Evolutionary conservation across 805 yeast genomes (phyloP).

Genomic region (Lipomyces anomalus): DNA sequence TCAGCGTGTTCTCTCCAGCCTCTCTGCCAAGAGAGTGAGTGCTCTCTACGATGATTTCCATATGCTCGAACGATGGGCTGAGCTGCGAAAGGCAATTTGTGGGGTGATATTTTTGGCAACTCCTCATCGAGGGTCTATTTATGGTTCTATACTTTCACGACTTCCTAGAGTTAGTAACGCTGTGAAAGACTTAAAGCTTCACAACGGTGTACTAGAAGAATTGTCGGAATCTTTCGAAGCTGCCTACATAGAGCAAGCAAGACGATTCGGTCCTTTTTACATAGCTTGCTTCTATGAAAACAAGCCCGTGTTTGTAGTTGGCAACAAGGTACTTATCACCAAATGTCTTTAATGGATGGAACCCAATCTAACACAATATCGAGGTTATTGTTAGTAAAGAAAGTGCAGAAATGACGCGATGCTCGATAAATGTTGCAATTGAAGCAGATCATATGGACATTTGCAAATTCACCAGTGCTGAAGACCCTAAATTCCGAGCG

Average conservation of each 20-base stretch:
- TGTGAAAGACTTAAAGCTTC: neutral
- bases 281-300: neutral
- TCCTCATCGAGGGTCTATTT: conserved; percentile 2
- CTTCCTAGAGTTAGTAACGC: neutral
- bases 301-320: neutral
- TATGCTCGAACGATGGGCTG: neutral
- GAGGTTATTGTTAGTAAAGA: no score
- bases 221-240: neutral
- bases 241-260: neutral
- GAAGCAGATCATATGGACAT: neutral
- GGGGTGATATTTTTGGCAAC: conserved; percentile 3
- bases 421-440: neutral
- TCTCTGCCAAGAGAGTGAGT: no score
- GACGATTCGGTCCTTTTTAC: neutral
- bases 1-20: neutral
- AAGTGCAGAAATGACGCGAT: neutral
- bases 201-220: neutral
- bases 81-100: neutral
- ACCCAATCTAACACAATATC: no score
- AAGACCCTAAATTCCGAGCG: neutral
- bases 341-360: no score
- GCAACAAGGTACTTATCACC: neutral
- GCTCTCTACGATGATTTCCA: neutral
- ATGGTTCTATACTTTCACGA: neutral
- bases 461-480: neutral